Conservation (phyloP, 129 eudicot genomes). For the Oenanthe sinensis region DNA sequence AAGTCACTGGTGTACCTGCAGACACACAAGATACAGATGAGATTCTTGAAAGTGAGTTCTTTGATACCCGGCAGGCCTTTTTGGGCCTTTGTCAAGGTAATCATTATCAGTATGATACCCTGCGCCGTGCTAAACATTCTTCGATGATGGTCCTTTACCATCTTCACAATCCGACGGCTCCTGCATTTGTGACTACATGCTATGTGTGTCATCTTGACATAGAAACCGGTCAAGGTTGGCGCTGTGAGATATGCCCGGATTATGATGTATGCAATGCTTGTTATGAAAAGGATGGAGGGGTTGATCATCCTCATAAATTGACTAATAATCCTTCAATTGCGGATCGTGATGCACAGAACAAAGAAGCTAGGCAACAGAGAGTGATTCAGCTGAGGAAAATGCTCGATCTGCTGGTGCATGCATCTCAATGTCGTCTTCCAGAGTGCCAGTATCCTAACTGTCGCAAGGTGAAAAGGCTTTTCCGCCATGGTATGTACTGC, state of each 20-base stretch:
- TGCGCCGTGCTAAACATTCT: conserved; percentile 93
- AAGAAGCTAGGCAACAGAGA: conserved; percentile 79
- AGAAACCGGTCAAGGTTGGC: conserved; percentile 98
- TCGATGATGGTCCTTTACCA: conserved; percentile 96
- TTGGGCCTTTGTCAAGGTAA: conserved; percentile 91
- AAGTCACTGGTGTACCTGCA: conserved; percentile 47
- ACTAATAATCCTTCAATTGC: conserved; percentile 68
- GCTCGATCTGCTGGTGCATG: conserved; percentile 97
- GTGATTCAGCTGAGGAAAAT: conserved; percentile 79
- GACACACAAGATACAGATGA: conserved; percentile 85
- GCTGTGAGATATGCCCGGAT: conserved; percentile 91
- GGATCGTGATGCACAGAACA: conserved; percentile 82
- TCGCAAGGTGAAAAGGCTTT: conserved; percentile 87
- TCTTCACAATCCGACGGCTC: conserved; percentile 93
- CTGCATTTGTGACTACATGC: conserved; percentile 81
- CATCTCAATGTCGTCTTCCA: conserved; percentile 75
- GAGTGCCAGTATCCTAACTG: conserved; percentile 76
- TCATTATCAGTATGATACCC: conserved; percentile 87
- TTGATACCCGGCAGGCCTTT: conserved; percentile 84
- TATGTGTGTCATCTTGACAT: conserved; percentile 63
- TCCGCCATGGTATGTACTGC: conserved; percentile 80
- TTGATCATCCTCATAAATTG: conserved; percentile 85
- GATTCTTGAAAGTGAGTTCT: conserved; percentile 82
- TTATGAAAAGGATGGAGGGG: conserved; percentile 58
- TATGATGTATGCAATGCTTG: conserved; percentile 83